Percentiles rank a stretch among this genome's conserved stretches.
phyloP scores from a whole-genome alignment of 2,329 filamentous ascomycete species.

The Tympanopsis confertula region DNA sequence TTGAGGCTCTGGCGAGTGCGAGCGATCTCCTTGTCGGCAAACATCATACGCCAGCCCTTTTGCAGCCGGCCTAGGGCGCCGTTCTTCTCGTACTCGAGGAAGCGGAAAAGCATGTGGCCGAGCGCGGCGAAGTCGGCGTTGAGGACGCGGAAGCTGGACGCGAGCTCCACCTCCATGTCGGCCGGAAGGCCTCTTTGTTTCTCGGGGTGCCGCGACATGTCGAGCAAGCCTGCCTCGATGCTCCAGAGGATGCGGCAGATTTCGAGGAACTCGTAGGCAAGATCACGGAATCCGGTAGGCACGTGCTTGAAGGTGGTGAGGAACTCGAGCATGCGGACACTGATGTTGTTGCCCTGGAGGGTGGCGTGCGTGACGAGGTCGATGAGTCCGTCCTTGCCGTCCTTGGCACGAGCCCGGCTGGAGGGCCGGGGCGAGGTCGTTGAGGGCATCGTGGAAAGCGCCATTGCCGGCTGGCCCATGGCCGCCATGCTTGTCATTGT shows the following conservation, averaged over 20 bases:
- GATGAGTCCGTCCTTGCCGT: slow-evolving; percentile 12
- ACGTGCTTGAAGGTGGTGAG: slow-evolving; percentile 42
- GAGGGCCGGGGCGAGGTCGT: neutral
- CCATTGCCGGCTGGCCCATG: too few species aligned
- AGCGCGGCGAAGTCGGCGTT: slow-evolving; percentile 51
- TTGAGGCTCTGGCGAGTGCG: slow-evolving; percentile 44
- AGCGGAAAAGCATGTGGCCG: slow-evolving; percentile 48
- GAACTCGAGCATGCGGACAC: slow-evolving; percentile 54
- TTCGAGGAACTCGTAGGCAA: slow-evolving; percentile 57
- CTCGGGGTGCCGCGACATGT: slow-evolving; percentile 35
- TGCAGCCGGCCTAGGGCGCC: slow-evolving; percentile 46
- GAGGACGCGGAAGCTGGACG: slow-evolving; percentile 49
- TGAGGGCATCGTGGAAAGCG: neutral
- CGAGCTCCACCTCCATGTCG: slow-evolving; percentile 52
- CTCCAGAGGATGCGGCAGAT: slow-evolving; percentile 55
- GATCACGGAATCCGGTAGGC: slow-evolving; percentile 40
- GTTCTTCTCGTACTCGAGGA: slow-evolving; percentile 50
- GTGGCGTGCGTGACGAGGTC: slow-evolving; percentile 47
- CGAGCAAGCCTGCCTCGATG: slow-evolving; percentile 54
- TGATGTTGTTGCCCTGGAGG: slow-evolving; percentile 48
- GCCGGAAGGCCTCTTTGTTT: slow-evolving; percentile 30
- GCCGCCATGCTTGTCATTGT: too few species aligned
- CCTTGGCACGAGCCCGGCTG: neutral
- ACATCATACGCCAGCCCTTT: slow-evolving; percentile 52
- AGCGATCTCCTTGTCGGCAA: slow-evolving; percentile 47